Base-by-base conservation (phyloP, 257 asterid species). In the Nyctanthes arbortristis region DNA sequence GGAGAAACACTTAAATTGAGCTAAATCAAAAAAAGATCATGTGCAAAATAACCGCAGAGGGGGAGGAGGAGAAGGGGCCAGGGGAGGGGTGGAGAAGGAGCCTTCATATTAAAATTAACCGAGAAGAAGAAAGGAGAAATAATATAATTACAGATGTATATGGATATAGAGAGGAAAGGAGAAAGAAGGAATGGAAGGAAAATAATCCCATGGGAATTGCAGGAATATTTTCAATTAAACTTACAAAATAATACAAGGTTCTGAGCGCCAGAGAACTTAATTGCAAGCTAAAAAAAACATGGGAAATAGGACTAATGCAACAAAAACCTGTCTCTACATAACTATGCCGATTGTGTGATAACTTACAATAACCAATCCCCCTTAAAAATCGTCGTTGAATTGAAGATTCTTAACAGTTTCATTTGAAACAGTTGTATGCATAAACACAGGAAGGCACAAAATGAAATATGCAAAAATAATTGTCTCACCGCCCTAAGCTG, bases 401-500 rank as follows among this genome's bases (percentile, higher is more conserved):
- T 33, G 49, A 71, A 45, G 24, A 56, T 62, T 63, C 60, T 30
- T 5, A 55, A 11, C 39, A 36, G 45, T 62, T 35, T 29, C 3
- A 65, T 32, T 49, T 29, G 67, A 61, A 25, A 52, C 31, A 59
- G 54, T 45, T 59, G 57, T 22, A 52, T 40, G n/a, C 57, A 65
- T 65, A 40, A 28, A 69, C 32, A 61, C 6, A 47, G 22, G 13
- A 72, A n/a, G n/a, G 7, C 8, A 16, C 22, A 16, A 68, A 33
- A 56, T 77, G 63, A 20, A 35, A 7, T 56, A 14, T 63, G 5
- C n/a, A 43, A 43, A 43, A 3, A 43, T 5, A 16, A 43, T 20
- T 43, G n/a, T 24, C 94, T 91, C 76, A 91, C 99, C 96, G 80
- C 91, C 70, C 99, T 85, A 72, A 94, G 85, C 93, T 94, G 95